phyloP scores from a whole-genome alignment of 2,329 filamentous ascomycete genomes.

The Pseudogymnoascus sp. region DNA sequence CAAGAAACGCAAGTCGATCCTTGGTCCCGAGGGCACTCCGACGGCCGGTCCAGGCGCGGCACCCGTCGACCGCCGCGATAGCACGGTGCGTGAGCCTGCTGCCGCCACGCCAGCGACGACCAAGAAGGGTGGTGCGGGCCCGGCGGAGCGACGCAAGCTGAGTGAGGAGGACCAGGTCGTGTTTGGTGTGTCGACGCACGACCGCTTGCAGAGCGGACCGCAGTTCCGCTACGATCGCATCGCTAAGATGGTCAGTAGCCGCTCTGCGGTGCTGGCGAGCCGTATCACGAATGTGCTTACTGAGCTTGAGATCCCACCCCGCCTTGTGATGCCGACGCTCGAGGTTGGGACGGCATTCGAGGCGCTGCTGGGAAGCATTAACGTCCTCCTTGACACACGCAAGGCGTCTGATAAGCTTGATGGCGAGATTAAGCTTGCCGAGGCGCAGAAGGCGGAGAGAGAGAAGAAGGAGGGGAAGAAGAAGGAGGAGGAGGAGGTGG shows the following conservation, averaged over 20 bases:
- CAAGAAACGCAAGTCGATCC: constrained; percentile 74
- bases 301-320: constrained; percentile 61
- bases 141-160: constrained; percentile 58
- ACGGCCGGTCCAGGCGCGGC: constrained; percentile 29
- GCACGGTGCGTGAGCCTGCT: constrained; percentile 25
- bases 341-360: constrained; percentile 65
- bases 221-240: constrained; percentile 82
- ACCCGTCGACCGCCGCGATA: constrained; percentile 28
- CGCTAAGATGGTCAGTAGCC: constrained; percentile 68
- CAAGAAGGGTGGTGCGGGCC: constrained; percentile 27
- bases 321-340: constrained; percentile 67
- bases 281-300: constrained; percentile 65
- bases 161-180: constrained; percentile 65
- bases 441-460: constrained; percentile 42
- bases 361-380: constrained; percentile 58
- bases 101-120: constrained; percentile 30
- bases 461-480: constrained; percentile 26
- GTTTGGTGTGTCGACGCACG: constrained; percentile 79
- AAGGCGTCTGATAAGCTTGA: constrained; percentile 72
- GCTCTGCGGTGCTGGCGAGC: constrained; percentile 65
- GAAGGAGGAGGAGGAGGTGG: constrained; percentile 9
- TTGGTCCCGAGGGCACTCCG: constrained; percentile 49
- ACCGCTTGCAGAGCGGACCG: constrained; percentile 76
- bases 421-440: constrained; percentile 55
- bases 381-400: constrained; percentile 60